Conservation (phyloP, 2,329 filamentous ascomycete species). For the Colletotrichum tabaci region DNA sequence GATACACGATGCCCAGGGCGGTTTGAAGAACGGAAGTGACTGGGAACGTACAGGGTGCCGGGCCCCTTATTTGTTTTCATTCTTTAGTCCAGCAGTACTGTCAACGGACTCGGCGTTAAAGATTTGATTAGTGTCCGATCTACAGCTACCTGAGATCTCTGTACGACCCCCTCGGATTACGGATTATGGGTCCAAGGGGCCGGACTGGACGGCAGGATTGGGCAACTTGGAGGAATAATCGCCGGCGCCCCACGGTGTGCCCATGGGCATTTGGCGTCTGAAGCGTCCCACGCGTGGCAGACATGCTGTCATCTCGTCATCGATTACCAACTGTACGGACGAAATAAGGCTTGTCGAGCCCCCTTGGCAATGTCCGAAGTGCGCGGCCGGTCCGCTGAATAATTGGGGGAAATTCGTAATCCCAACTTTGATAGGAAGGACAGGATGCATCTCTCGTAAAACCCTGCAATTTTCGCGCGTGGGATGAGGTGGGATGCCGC, state of each 20-base stretch:
- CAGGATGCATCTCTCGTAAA: not conserved
- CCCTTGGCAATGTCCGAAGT: not conserved
- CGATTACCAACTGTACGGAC: slow-evolving; percentile 16
- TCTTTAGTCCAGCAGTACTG: not conserved
- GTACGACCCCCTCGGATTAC: slow-evolving; percentile 9
- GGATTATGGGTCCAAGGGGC: slow-evolving; percentile 4
- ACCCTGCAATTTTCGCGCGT: slow-evolving; percentile 7
- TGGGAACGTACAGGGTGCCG: not conserved
- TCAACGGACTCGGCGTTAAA: slow-evolving; percentile 25
- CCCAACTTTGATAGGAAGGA: not conserved
- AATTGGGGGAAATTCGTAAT: not conserved
- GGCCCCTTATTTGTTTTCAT: not conserved
- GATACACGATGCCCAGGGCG: not conserved
- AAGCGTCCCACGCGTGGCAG: not conserved
- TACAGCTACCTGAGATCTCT: slow-evolving; percentile 24
- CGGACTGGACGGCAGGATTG: slow-evolving; percentile 10
- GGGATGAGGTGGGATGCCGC: slow-evolving; percentile 22
- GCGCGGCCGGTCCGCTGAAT: slow-evolving; percentile 16
- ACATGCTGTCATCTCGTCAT: slow-evolving; percentile 12
- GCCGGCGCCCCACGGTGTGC: not conserved
- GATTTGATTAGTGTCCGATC: slow-evolving; percentile 16
- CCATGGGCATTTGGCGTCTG: too few species aligned
- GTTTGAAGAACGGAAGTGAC: not conserved
- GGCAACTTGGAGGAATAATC: not conserved
- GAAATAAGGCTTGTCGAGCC: slow-evolving; percentile 12